Percentiles rank a stretch among this genome's conserved stretches.
phyloP scores from a whole-genome alignment of 345 rosid genomes.

The Eucalyptus marginata region DNA sequence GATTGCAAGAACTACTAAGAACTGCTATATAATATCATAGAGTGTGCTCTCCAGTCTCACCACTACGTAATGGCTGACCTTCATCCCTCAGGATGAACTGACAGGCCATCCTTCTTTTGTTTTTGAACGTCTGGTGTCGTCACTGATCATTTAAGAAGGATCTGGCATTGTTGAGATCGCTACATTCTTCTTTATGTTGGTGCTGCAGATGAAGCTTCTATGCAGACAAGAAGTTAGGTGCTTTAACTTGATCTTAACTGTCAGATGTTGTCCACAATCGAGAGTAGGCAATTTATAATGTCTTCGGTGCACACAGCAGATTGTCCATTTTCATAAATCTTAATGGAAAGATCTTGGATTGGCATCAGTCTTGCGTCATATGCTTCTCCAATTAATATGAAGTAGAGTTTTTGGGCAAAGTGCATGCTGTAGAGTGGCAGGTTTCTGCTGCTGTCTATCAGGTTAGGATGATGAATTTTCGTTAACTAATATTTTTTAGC shows the following conservation, averaged over 20 bases:
- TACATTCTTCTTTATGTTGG: background rate
- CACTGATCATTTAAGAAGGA: background rate
- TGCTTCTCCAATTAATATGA: background rate
- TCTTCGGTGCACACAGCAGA: background rate
- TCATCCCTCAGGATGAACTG: background rate
- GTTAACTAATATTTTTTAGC: background rate
- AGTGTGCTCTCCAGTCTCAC: background rate
- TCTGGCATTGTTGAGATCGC: background rate
- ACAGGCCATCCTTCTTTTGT: background rate
- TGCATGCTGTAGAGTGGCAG: background rate
- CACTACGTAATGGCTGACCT: background rate
- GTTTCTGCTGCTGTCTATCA: background rate
- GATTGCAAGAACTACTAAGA: background rate
- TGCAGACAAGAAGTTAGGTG: background rate
- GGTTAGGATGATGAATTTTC: background rate
- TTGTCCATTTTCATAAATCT: background rate
- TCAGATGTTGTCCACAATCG: background rate
- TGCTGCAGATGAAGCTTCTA: background rate
- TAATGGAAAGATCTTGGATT: background rate
- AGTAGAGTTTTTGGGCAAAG: background rate
- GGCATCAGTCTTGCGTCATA: background rate
- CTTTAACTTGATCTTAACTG: background rate
- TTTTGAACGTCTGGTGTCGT: background rate
- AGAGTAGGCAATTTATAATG: background rate
- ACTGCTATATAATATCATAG: background rate